A percentile compares a stretch with the other conserved stretches of the same genome.
Conservation (phyloP, 2,329 filamentous ascomycete species). For the Colletotrichum agaves region DNA sequence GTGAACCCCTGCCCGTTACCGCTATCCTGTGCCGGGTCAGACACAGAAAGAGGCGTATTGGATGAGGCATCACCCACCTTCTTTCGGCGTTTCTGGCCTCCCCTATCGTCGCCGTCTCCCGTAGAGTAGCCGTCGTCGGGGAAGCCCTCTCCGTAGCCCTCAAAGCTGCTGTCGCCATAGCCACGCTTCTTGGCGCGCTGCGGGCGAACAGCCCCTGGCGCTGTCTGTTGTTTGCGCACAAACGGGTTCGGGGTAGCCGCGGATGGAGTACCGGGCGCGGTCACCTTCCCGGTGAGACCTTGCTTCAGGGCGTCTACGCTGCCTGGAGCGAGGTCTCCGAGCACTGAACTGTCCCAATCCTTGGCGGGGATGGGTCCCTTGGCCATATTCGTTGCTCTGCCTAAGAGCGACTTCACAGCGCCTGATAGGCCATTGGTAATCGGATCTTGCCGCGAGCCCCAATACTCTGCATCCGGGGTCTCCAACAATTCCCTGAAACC, state of each 20-base stretch:
- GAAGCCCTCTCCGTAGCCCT: slow-evolving; percentile 79
- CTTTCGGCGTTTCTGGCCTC: slow-evolving; percentile 71
- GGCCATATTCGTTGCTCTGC: slow-evolving; percentile 66
- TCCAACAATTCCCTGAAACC: slow-evolving; percentile 64
- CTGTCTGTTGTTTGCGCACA: slow-evolving; percentile 32
- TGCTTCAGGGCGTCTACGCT: slow-evolving; percentile 52
- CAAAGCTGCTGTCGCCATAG: slow-evolving; percentile 79
- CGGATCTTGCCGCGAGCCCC: slow-evolving; percentile 55
- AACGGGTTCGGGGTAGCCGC: slow-evolving; percentile 43
- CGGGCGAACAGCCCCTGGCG: slow-evolving; percentile 56
- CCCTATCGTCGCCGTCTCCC: slow-evolving; percentile 73
- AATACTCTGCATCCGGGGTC: slow-evolving; percentile 53
- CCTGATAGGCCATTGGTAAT: slow-evolving; percentile 64
- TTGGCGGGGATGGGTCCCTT: slow-evolving; percentile 66
- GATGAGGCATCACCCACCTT: slow-evolving; percentile 59
- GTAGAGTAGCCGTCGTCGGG: slow-evolving; percentile 80
- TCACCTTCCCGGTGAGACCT: slow-evolving; percentile 56
- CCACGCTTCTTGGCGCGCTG: slow-evolving; percentile 79
- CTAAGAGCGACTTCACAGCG: slow-evolving; percentile 55
- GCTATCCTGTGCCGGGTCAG: slow-evolving; percentile 61
- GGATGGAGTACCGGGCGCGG: slow-evolving; percentile 64
- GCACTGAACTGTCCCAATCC: slow-evolving; percentile 67
- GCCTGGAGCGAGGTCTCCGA: slow-evolving; percentile 64
- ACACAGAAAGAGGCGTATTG: slow-evolving; percentile 42
- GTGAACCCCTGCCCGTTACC: slow-evolving; percentile 54